Conservation (phyloP, 257 asterid genomes). For the Leptodermis oblonga region DNA sequence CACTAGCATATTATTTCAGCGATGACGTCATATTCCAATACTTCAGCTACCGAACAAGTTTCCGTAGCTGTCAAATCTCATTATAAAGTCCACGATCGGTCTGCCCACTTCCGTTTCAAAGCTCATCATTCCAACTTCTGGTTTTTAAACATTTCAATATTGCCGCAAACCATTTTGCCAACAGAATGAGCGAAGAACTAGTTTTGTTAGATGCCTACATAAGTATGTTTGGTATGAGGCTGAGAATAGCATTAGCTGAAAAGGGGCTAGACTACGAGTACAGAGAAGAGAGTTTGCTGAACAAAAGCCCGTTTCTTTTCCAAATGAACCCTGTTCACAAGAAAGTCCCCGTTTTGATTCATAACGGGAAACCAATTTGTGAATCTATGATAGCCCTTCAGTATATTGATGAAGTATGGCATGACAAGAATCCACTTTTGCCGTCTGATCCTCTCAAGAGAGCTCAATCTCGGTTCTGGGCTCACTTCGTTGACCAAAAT, state of each 20-base stretch:
- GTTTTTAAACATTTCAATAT: background rate
- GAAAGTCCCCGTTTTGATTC: constrained; percentile 7
- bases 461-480: constrained; percentile 12
- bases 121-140: background rate
- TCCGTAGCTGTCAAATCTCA: no score
- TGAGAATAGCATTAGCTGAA: constrained; percentile 3
- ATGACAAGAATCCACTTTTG: background rate
- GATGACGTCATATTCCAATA: no score
- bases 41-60: no score
- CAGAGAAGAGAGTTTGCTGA: background rate
- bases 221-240: constrained; percentile 10
- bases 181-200: background rate
- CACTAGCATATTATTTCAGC: no score
- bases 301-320: constrained; percentile 2
- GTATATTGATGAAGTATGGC: constrained; percentile 6
- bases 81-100: no score
- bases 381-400: background rate
- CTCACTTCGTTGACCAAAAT: background rate
- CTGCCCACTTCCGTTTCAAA: background rate
- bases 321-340: constrained; percentile 1
- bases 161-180: background rate
- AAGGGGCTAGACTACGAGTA: constrained; percentile 1
- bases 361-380: constrained; percentile 2
- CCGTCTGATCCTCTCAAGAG: constrained; percentile 10
- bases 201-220: background rate